Evolutionary conservation across 169 alveolate species (phyloP), one percentile per base, ranked within the genome.

Genomic region (Eimeria praecox): DNA sequence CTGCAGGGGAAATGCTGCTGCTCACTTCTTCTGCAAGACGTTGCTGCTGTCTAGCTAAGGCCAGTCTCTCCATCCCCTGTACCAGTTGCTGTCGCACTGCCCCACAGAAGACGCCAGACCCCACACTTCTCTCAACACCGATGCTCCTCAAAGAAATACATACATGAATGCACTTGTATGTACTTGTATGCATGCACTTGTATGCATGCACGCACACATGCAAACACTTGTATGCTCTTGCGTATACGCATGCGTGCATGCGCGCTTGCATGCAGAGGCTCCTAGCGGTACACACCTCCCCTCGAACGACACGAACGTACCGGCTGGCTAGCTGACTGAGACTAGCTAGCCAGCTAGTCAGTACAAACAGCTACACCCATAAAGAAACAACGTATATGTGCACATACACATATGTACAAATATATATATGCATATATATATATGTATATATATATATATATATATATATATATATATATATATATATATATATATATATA

Each of bases 11-110:
- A 18, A 9, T 30, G 82, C 27, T 38, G 49, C 82, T 9, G 49
- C 91, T 18, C 9, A 82, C 91, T 33, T 33, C 91, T 66, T 46
- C 73, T 18, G 22, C 16, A 10, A 82, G 91, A 22, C 91, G 40
- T 75, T 33, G 46, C n/a, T 54, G 91, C 75, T 82, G 91, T n/a
- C 75, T n/a, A 5, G 91, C 91, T 46, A 82, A 27, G 6, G 91
- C 91, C 75, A 52, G 20, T 20, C 91, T 24, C 73, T 82, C 91
- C 69, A 82, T 1, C 38, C 91, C 91, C 59, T 30, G 38, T 27
- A 82, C 75, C 22, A 82, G 91, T 27, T 82, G 75, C 75, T 82
- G 75, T 46, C 73, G 35, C 52, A 54, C 91, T 82, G 75, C 73
- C 46, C 49, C 14, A 14, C 46, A 54, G 24, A 3, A 14, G 27